Percentiles rank a stretch among this genome's conserved stretches.
Evolutionary conservation across 768 basidiomycete genomes (phyloP).

Genomic region (Collybiopsis confluens): DNA sequence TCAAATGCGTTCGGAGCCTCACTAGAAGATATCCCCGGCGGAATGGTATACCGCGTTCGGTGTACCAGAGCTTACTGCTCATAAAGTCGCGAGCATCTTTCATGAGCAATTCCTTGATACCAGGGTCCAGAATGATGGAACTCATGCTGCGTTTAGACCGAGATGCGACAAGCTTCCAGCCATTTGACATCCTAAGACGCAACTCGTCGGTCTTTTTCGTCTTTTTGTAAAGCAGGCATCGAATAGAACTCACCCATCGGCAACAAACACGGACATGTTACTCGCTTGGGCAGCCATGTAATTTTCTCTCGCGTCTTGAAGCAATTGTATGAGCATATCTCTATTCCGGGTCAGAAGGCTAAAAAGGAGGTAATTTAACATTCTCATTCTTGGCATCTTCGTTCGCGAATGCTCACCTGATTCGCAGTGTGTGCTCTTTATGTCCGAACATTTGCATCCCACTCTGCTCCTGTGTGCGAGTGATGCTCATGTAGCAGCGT

Average conservation of each 20-base stretch:
- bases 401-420: constrained; percentile 32
- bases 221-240: not conserved
- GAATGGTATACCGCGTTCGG: constrained; percentile 75
- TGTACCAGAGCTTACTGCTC: constrained; percentile 66
- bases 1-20: constrained; percentile 7
- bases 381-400: not conserved
- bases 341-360: constrained; percentile 51
- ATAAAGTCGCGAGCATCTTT: constrained; percentile 72
- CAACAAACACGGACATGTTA: constrained; percentile 48
- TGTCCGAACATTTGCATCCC: constrained; percentile 25
- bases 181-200: constrained; percentile 13
- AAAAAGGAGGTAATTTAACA: not conserved
- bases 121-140: constrained; percentile 70
- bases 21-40: constrained; percentile 72
- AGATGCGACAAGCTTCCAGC: constrained; percentile 53
- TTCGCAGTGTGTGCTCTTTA: constrained; percentile 32
- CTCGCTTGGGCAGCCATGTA: constrained; percentile 51
- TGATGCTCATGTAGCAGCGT: constrained; percentile 36
- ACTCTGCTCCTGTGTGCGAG: constrained; percentile 30
- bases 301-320: constrained; percentile 48
- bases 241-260: constrained; percentile 31
- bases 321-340: constrained; percentile 42
- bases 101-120: constrained; percentile 59
- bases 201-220: not conserved
- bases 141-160: constrained; percentile 61